These are phyloP conservation scores for Epithele typhae DNA, from an alignment of 768 basidiomycete genomes.

Conservation along the genomic window DNA sequence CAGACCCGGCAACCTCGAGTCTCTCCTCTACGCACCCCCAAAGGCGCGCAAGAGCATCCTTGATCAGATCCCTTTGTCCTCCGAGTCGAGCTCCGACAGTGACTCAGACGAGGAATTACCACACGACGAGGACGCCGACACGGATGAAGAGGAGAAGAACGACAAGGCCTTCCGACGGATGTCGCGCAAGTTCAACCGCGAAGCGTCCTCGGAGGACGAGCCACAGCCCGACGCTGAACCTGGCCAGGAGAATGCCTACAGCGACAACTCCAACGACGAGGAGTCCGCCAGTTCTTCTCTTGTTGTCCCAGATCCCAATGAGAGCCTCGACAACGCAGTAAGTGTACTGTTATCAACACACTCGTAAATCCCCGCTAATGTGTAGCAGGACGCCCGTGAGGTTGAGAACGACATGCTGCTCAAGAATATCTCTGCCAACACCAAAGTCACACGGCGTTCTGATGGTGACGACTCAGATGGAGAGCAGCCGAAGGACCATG, in stretches of 20 bases:
- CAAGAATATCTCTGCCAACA: neutral
- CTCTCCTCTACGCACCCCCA: slow-evolving; percentile 39
- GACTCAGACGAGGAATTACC: slow-evolving; percentile 39
- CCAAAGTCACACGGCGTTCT: too few relatives aligned
- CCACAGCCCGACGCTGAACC: slow-evolving; percentile 19
- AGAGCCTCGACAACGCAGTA: slow-evolving; percentile 23
- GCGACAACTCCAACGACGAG: slow-evolving; percentile 7
- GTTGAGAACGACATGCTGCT: neutral
- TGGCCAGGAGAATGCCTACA: neutral
- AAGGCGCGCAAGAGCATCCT: slow-evolving; percentile 22
- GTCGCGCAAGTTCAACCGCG: slow-evolving; percentile 29
- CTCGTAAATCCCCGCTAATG: too few relatives aligned
- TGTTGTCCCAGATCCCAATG: slow-evolving; percentile 32
- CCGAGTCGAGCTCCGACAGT: slow-evolving; percentile 35
- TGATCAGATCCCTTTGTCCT: slow-evolving; percentile 25
- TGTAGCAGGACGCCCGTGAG: neutral
- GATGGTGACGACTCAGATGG: too few relatives aligned
- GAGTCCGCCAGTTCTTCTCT: slow-evolving; percentile 13
- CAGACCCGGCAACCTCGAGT: slow-evolving; percentile 30
- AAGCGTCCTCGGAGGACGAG: slow-evolving; percentile 25
- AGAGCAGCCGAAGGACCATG: too few relatives aligned
- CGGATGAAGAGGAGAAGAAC: slow-evolving; percentile 35
- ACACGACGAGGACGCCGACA: slow-evolving; percentile 29
- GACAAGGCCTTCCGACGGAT: slow-evolving; percentile 27
- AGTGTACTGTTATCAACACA: too few relatives aligned